Conservation (phyloP, 1,284 basidiomycete species). For the Cryptococcus sp. region DNA sequence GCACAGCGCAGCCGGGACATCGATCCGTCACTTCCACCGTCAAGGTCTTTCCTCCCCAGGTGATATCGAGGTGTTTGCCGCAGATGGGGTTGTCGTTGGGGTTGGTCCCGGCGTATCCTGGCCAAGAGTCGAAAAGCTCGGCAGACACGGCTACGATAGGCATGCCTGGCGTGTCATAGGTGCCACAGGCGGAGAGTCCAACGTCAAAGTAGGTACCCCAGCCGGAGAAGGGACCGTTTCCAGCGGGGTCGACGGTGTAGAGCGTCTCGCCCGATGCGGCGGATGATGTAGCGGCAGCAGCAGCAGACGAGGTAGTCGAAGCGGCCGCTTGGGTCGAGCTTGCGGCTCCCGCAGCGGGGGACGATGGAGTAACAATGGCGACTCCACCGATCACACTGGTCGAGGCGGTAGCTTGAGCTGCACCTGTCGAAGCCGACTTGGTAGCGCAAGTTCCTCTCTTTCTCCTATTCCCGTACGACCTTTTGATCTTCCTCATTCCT, state of each 20-base stretch:
- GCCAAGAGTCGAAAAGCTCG: constrained; percentile 48
- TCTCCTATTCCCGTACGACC: neutral
- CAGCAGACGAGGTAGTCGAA: neutral
- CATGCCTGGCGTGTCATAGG: constrained; percentile 17
- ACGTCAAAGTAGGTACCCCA: constrained; percentile 40
- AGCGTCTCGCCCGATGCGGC: constrained; percentile 1
- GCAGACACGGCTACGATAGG: constrained; percentile 48
- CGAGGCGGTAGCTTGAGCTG: neutral
- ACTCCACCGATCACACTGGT: neutral
- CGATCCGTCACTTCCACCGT: constrained; percentile 48
- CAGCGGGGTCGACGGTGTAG: constrained; percentile 27
- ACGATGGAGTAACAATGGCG: neutral
- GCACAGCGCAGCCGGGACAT: constrained; percentile 48
- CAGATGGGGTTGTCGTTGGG: constrained; percentile 53
- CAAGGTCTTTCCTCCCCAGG: constrained; percentile 45
- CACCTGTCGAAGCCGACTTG: neutral
- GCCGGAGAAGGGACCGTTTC: constrained; percentile 39
- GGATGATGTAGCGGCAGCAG: constrained; percentile 4
- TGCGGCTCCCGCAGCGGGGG: neutral
- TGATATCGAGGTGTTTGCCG: constrained; percentile 45
- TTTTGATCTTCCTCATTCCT: neutral
- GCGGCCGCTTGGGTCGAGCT: neutral
- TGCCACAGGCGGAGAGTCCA: constrained; percentile 37
- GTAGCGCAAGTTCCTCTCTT: neutral
- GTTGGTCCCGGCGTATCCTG: constrained; percentile 45